A percentile compares a stretch with the other conserved stretches of the same genome.
Conservation (phyloP, 805 yeast species). For the Cyberlindnera japonica region DNA sequence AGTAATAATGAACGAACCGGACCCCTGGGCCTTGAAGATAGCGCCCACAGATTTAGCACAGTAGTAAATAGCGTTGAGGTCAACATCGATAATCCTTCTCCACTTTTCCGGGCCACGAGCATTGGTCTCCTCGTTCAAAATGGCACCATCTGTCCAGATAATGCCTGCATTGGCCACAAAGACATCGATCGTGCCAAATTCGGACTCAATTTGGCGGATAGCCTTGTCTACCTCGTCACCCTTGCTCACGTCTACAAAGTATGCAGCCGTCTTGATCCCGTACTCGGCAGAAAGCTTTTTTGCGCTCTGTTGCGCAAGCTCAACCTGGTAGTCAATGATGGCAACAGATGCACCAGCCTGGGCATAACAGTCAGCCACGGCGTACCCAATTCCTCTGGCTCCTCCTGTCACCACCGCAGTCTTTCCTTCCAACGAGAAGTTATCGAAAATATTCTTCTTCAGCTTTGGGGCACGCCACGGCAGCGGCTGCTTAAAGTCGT, state of each 20-base stretch:
- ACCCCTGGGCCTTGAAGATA: slow-evolving; percentile 66
- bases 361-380: slow-evolving; percentile 77
- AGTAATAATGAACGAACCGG: slow-evolving; percentile 78
- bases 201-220: slow-evolving; percentile 42
- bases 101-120: slow-evolving; percentile 45
- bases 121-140: slow-evolving; percentile 36
- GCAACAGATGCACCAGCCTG: slow-evolving; percentile 88
- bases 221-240: slow-evolving; percentile 25
- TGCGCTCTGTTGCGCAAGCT: slow-evolving; percentile 54
- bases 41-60: slow-evolving; percentile 73
- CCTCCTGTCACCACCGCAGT: slow-evolving; percentile 85
- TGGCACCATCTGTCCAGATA: slow-evolving; percentile 69
- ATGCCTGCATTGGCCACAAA: slow-evolving; percentile 91
- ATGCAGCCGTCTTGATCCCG: slow-evolving; percentile 59
- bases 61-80: slow-evolving; percentile 76
- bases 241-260: slow-evolving; percentile 30
- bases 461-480: slow-evolving; percentile 54
- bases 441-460: slow-evolving; percentile 52
- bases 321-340: slow-evolving; percentile 28
- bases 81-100: slow-evolving; percentile 69
- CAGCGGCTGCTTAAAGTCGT: slow-evolving; percentile 32
- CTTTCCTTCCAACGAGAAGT: slow-evolving; percentile 77
- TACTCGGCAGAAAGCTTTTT: slow-evolving; percentile 50
- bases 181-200: slow-evolving; percentile 73
- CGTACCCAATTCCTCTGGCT: slow-evolving; percentile 77